Evolutionary conservation across 2,329 filamentous ascomycete genomes (phyloP), one percentile per base, ranked within the genome.

Genomic region (Beauveria brongniartii): DNA sequence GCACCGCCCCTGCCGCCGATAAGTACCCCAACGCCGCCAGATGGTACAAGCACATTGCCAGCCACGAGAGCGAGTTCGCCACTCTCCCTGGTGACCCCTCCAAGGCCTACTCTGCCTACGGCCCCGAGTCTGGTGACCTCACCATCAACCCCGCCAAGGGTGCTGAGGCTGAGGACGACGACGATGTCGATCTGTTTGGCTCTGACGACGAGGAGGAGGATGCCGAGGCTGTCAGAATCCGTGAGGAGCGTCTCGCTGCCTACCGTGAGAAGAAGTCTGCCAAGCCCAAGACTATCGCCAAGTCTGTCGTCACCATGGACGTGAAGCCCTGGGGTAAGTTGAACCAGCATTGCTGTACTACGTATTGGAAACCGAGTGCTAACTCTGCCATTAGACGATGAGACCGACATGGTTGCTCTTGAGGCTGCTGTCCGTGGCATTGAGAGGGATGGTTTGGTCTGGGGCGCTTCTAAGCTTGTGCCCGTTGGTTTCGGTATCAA

Each of bases 31-130:
- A 96, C 81, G 92, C 89, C 73, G 91, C 91, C 74, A 89, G 94
- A 78, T 99, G 94, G 94, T 97, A 96, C 87, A 96, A 95, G 86
- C 93, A 99, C 86, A 91, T 97, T 74, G 86, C 90, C 76, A 89
- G 90, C 70, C 96, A 90, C 82, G 88, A 95, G 84, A 83, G 89
- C 69, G 93, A 97, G 78, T 97, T 97, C 82, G 82, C 89, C 71
- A 89, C 87, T 67, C 90, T 99, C 57, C 85, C 91, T 63, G 94
- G 94, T 77, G 93, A 97, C 80, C 85, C 92, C 70, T 89, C 89
- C 77, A 92, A 94, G 83, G 82, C 88, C 68, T 90, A 88, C 82
- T 92, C 90, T 71, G 84, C 88, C 75, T 97, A 97, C 81, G 94
- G 94, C 72, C 94, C 94, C 66, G 92, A 96, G 71, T 82, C 80